Base-by-base conservation (phyloP, 768 basidiomycete genomes). In the Phaeolepiota aurea region DNA sequence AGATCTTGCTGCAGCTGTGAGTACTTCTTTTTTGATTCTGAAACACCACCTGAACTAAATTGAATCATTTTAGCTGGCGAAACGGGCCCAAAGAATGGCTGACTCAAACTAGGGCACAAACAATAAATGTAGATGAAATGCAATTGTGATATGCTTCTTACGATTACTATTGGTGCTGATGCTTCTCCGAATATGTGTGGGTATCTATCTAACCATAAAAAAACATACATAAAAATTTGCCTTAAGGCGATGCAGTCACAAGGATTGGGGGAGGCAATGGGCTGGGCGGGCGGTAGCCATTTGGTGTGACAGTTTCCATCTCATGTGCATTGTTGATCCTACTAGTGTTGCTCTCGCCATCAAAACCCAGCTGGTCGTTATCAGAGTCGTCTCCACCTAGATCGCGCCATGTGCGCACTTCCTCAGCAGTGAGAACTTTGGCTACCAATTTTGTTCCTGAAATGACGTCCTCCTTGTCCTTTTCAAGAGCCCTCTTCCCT, bases 1-100 rank as follows among this genome's bases (percentile, higher is more conserved):
- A 62, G 90, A 90, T 62, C 63, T 92, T 46, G 87, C 90, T 43
- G 87, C 89, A 47, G 82, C 76, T 37, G 86, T 92, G 50, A 68
- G 84, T 71, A 2, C 37, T 44, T 37, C 44, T 43, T 9, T 32
- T 41, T 12, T 21, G 41, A 4, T n/a, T 39, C 32, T 30, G 39
- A 5, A 37, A 7, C 12, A 20, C 13, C 39, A 15, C 12, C 18
- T 45, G 23, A 30, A n/a, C n/a, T n/a, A n/a, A n/a, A n/a, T n/a
- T n/a, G n/a, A 20, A 48, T 38, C 35, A 32, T 12, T 40, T 10
- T 42, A 89, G 87, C 59, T 89, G 41, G 86, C 86, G 15, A 86
- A 69, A 57, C 79, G 87, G 18, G 86, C 87, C 1, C 86, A 89
- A 56, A 70, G 64, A 52, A 69, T 76, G 48, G 64, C 65, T 14